These are phyloP conservation scores for Ustilago vetiveriae DNA, from an alignment of 1,284 basidiomycete species.

Conservation along the genomic window DNA sequence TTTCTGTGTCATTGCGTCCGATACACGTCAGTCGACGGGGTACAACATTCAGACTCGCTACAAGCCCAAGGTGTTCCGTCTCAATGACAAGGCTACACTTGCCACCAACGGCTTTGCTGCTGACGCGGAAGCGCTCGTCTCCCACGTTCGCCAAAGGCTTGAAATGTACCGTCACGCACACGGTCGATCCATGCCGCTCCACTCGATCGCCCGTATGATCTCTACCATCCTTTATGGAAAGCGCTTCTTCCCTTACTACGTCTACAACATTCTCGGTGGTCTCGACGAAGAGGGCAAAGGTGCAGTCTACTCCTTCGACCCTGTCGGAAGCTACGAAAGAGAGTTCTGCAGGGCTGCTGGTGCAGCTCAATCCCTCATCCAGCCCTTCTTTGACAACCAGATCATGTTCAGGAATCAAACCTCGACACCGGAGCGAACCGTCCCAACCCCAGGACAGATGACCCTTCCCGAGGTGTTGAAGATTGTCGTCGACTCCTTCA, in stretches of 20 bases:
- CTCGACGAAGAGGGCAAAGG: slow-evolving; percentile 65
- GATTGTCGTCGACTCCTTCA: slow-evolving; percentile 65
- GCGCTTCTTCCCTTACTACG: slow-evolving; percentile 67
- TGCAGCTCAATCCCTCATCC: slow-evolving; percentile 63
- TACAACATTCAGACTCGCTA: slow-evolving; percentile 67
- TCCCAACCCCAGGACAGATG: slow-evolving; percentile 62
- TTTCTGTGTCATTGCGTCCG: slow-evolving; percentile 66
- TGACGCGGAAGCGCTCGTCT: slow-evolving; percentile 65
- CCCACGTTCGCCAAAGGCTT: slow-evolving; percentile 57
- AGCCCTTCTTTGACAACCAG: slow-evolving; percentile 66
- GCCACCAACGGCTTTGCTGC: slow-evolving; percentile 65
- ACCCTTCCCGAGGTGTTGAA: slow-evolving; percentile 55
- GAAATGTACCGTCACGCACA: slow-evolving; percentile 65
- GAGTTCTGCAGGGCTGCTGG: slow-evolving; percentile 65
- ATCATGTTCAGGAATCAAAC: slow-evolving; percentile 66
- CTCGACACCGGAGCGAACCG: slow-evolving; percentile 46
- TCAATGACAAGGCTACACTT: slow-evolving; percentile 64
- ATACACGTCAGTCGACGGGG: slow-evolving; percentile 63
- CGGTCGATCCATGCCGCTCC: slow-evolving; percentile 63
- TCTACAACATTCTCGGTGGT: slow-evolving; percentile 67
- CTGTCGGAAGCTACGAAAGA: slow-evolving; percentile 65
- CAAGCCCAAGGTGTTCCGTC: slow-evolving; percentile 67
- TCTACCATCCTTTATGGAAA: slow-evolving; percentile 66
- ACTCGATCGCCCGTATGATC: slow-evolving; percentile 65
- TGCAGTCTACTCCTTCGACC: slow-evolving; percentile 66